Evolutionary conservation across 371 early-diverging fungal species (phyloP), one percentile per base, ranked within the genome.

Genomic region (Chytridium lagenaria): DNA sequence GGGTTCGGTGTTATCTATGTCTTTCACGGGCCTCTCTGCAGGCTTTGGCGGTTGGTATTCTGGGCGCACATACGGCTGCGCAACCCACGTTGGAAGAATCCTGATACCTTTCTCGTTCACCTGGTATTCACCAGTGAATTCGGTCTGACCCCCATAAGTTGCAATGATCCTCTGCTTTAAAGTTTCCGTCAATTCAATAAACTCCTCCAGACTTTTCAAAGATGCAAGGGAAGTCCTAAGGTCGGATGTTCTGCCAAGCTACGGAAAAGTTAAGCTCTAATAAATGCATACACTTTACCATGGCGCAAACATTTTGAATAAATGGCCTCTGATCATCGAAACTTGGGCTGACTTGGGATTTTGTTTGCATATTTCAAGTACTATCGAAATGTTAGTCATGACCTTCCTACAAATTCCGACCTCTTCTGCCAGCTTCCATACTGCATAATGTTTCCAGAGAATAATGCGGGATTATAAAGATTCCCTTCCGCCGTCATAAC

Each of bases 401-500:
- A 74, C 16, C 67, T 75, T 68, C 69, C 69, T 78, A 40, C 75
- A 75, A 39, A 61, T 59, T 37, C 34, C 44, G 19, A 75, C 68
- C 77, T 96, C 95, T 55, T 90, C 83, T 16, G 94, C 94, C 72
- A 97, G 80, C 40, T 92, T 86, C 89, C 92, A 94, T 0, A 89
- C 82, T 16, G 88, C 89, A 39, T 87, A 87, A n/a, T 87, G 81
- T 39, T 86, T 12, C 87, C 87, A 0, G 86, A 72, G 67, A 94
- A 94, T 19, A 98, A 75, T 22, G 93, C 93, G 0, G 98, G 99
- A 76, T 98, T 97, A 80, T 95, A 95, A 38, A 98, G 86, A 75
- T 90, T 92, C 0, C 93, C 94, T 81, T 98, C 97, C 28, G 88
- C 89, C 16, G 93, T 88, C 99, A 99, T 99, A 68, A 99, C 96